A percentile compares a stretch with the other conserved stretches of the same genome.
These are phyloP conservation scores for Mycena rosella DNA, from an alignment of 768 basidiomycete genomes.

Conservation along the genomic window DNA sequence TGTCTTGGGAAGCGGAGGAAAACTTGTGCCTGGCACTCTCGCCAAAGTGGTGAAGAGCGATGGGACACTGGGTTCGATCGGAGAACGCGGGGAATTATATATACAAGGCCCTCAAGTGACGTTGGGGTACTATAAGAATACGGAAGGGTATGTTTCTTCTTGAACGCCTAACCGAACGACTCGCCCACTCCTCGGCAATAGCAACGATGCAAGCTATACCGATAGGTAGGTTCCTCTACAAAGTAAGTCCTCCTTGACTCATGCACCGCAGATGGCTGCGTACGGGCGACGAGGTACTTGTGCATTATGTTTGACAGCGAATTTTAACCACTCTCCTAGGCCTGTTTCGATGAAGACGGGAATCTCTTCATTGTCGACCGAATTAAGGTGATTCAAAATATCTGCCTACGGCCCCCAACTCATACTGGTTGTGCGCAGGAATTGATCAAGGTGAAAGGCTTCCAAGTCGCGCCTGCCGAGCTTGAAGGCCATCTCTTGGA, in stretches of 20 bases:
- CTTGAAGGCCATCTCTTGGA: slow-evolving; percentile 63
- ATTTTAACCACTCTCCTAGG: neutral
- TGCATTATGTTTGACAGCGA: too few species aligned
- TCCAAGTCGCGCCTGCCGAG: slow-evolving; percentile 59
- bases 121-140: slow-evolving; percentile 60
- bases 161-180: slow-evolving; percentile 8
- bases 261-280: slow-evolving; percentile 65
- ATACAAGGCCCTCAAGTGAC: slow-evolving; percentile 60
- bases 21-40: slow-evolving; percentile 58
- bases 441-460: slow-evolving; percentile 66
- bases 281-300: slow-evolving; percentile 70
- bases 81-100: slow-evolving; percentile 63
- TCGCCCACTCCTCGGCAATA: slow-evolving; percentile 39
- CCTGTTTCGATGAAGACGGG: slow-evolving; percentile 43
- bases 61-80: slow-evolving; percentile 55
- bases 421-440: slow-evolving; percentile 44
- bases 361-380: slow-evolving; percentile 35
- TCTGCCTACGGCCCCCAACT: neutral
- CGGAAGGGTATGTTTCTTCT: slow-evolving; percentile 60
- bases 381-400: neutral
- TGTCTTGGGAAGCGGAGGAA: slow-evolving; percentile 42
- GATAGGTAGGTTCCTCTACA: slow-evolving; percentile 74
- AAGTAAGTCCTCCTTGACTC: too few species aligned
- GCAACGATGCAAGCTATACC: slow-evolving; percentile 70
- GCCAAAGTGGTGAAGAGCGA: slow-evolving; percentile 61